These are phyloP conservation scores for Linderina pennispora DNA, from an alignment of 192 early-diverging fungal genomes.

Conservation along the genomic window DNA sequence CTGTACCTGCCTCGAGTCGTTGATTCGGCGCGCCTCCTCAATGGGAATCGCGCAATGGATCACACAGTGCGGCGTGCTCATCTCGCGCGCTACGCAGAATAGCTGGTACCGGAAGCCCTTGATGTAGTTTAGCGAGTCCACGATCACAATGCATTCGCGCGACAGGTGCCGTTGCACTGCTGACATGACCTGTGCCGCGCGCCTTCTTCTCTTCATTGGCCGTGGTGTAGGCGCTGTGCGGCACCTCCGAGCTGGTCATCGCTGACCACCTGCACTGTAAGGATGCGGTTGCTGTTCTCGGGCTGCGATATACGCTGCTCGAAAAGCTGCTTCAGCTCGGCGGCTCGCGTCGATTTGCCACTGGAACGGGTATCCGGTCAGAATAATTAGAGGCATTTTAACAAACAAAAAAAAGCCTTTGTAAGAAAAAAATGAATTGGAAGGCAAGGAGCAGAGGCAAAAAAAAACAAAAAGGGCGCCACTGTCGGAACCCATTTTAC, in stretches of 20 bases:
- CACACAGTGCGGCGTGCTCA: slow-evolving; percentile 83
- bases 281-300: slow-evolving; percentile 43
- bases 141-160: slow-evolving; percentile 84
- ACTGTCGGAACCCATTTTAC: too few relatives aligned
- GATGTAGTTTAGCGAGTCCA: slow-evolving; percentile 95
- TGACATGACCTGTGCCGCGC: slow-evolving; percentile 77
- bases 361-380: slow-evolving; percentile 84
- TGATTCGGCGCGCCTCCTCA: slow-evolving; percentile 51
- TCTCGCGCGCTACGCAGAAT: slow-evolving; percentile 79
- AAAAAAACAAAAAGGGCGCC: too few relatives aligned
- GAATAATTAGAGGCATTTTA: slow-evolving; percentile 88
- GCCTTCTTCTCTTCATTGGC: slow-evolving; percentile 81
- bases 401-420: slow-evolving; percentile 2
- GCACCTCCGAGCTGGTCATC: slow-evolving; percentile 68
- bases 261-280: slow-evolving; percentile 64
- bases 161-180: slow-evolving; percentile 81
- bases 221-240: slow-evolving; percentile 53
- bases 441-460: background rate
- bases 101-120: slow-evolving; percentile 98
- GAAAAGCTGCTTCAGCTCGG: slow-evolving; percentile 58
- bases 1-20: slow-evolving; percentile 31
- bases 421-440: background rate
- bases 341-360: slow-evolving; percentile 83
- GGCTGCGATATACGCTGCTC: slow-evolving; percentile 38
- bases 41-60: slow-evolving; percentile 61